Conservation (phyloP, 129 eudicot genomes). For the Chrysanthemum makinoi region DNA sequence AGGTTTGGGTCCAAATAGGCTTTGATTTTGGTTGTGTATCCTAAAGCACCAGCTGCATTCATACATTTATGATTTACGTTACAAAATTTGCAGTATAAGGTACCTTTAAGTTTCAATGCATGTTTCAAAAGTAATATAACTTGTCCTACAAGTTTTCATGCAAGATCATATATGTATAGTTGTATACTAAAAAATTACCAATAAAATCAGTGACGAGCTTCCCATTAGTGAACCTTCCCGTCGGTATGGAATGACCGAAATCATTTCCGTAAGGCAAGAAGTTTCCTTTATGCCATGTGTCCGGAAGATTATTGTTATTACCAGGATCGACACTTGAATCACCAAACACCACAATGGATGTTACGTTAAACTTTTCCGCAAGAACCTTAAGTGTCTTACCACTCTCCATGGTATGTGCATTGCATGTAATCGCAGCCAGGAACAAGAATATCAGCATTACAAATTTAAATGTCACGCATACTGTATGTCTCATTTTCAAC, state of each 20-base stretch:
- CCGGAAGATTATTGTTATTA: slow-evolving; percentile 53
- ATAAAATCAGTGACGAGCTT: slow-evolving; percentile 67
- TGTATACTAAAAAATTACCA: slow-evolving; percentile 31
- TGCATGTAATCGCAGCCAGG: slow-evolving; percentile 14
- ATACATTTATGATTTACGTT: neutral
- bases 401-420: slow-evolving; percentile 22
- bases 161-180: neutral
- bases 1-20: slow-evolving; percentile 47
- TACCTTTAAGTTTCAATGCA: neutral
- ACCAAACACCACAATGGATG: slow-evolving; percentile 60
- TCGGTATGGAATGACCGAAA: slow-evolving; percentile 39
- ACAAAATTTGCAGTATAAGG: neutral
- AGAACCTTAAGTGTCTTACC: slow-evolving; percentile 31
- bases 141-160: neutral
- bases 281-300: slow-evolving; percentile 46
- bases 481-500: slow-evolving; percentile 27
- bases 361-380: slow-evolving; percentile 43
- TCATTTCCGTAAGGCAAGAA: slow-evolving; percentile 72
- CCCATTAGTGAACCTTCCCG: slow-evolving; percentile 84
- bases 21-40: slow-evolving; percentile 36
- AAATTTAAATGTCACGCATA: slow-evolving; percentile 20
- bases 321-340: slow-evolving; percentile 85
- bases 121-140: neutral
- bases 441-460: slow-evolving; percentile 22
- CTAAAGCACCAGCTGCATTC: slow-evolving; percentile 46